A percentile compares a stretch with the other conserved stretches of the same genome.
phyloP scores from a whole-genome alignment of 805 yeast species.

The Lipomyces chichibuensis region DNA sequence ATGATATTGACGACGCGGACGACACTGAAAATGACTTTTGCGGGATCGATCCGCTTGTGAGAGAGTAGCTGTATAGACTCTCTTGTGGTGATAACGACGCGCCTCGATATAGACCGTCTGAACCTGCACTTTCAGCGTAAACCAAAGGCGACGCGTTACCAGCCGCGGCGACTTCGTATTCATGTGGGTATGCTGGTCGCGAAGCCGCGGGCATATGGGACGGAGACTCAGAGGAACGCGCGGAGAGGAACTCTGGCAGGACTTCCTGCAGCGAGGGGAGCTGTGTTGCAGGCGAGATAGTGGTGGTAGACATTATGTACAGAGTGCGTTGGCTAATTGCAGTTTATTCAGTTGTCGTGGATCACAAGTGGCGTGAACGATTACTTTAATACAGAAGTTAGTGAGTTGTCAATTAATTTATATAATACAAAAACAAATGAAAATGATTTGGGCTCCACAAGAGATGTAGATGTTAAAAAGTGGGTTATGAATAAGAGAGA shows the following conservation, averaged over 20 bases:
- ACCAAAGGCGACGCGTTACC: background rate
- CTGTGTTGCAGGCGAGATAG: slow-evolving; percentile 23
- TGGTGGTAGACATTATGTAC: background rate
- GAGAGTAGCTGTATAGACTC: slow-evolving; percentile 6
- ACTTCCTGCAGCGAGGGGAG: slow-evolving; percentile 33
- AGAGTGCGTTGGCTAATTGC: background rate
- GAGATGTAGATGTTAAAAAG: too few relatives aligned
- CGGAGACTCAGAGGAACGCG: slow-evolving; percentile 4
- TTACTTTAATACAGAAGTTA: background rate
- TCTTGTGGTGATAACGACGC: slow-evolving; percentile 1
- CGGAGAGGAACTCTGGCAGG: slow-evolving; percentile 30
- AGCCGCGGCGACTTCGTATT: slow-evolving; percentile 3
- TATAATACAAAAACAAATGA: too few relatives aligned
- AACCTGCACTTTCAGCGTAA: slow-evolving; percentile 3
- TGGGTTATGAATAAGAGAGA: background rate
- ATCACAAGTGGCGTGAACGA: background rate
- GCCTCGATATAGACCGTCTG: background rate
- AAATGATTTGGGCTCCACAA: too few relatives aligned
- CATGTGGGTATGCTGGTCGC: slow-evolving; percentile 4
- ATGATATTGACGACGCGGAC: slow-evolving; percentile 19
- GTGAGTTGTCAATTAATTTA: background rate
- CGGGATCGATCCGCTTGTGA: slow-evolving; percentile 1
- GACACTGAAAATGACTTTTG: slow-evolving; percentile 21
- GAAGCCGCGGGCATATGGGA: background rate
- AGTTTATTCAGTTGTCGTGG: background rate